These are phyloP conservation scores for Solanum tarapatanum DNA, from an alignment of 257 asterid species.

Conservation along the genomic window DNA sequence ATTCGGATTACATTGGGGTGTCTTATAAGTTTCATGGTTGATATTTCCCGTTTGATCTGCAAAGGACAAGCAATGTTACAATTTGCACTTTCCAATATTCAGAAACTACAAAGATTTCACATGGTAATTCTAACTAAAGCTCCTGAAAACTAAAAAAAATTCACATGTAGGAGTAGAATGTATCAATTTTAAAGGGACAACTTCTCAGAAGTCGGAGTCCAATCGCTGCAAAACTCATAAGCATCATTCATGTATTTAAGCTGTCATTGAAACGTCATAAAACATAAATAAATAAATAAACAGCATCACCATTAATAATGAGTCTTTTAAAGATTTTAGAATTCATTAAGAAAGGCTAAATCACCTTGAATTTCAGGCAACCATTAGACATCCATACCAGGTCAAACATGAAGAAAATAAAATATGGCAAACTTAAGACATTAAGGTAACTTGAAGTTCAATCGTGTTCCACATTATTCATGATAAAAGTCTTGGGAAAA, in stretches of 20 bases:
- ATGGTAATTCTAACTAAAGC: background rate
- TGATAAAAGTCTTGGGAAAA: background rate
- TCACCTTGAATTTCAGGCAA: background rate
- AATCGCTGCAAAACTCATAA: background rate
- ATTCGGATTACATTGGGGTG: constrained; percentile 92
- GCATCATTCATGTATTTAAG: background rate
- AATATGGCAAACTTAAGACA: background rate
- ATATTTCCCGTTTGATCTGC: constrained; percentile 94
- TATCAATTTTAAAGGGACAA: background rate
- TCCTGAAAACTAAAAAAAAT: background rate
- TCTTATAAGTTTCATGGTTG: constrained; percentile 85
- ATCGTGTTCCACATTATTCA: background rate
- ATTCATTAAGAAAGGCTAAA: background rate
- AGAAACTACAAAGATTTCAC: background rate
- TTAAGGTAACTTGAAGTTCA: background rate
- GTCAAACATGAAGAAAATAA: background rate
- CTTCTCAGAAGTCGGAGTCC: background rate
- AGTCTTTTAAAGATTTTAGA: background rate
- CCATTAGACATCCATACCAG: background rate
- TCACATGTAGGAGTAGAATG: background rate
- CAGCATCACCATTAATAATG: background rate
- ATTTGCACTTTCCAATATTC: background rate
- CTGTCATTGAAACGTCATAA: background rate
- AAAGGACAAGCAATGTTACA: background rate
- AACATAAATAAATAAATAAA: background rate